Base-by-base conservation (phyloP, 1,284 basidiomycete genomes). In the Ustilago sp. region DNA sequence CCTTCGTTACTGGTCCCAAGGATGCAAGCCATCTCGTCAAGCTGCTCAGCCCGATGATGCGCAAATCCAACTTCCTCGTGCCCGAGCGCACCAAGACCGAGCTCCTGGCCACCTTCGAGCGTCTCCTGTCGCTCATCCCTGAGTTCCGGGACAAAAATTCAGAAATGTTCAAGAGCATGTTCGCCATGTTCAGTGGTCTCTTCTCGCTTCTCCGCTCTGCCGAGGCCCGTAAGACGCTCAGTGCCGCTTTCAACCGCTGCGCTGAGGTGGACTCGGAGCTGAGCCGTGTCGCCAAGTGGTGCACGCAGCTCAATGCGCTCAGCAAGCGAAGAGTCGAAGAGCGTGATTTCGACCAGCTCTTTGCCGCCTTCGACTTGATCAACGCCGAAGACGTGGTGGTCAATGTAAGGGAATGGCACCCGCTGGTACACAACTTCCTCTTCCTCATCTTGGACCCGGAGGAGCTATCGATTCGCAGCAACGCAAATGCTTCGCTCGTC, bases 61-160 rank as follows among this genome's bases (percentile, higher is more conserved):
- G 91, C 59, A 93, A 92, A 81, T 90, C 93, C 11, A 88, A 90
- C 57, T 93, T 91, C 81, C 86, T 91, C 8, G 90, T 98, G 0
- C 90, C 93, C 0, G 97, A 99, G 87, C 93, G 92, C 85, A 89
- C 92, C 83, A 98, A 98, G 88, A 89, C 91, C 47, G 91, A 97
- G 84, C 88, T 98, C 58, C 88, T 98, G 56, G 90, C 88, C 74
- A 94, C 95, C 74, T 87, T 97, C 38, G 89, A 89, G 60, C 89
- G 90, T 58, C 89, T 97, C 17, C 89, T 95, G 75, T 89, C 90
- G n/a, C 89, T 93, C 70, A 89, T 94, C 17, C 89, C 90, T 7
- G 91, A 92, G 13, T 89, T 94, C 60, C 65, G 63, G 23, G 76
- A 83, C 47, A 55, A 67, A 19, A 47, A 72, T 13, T 76, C 73